phyloP scores from a whole-genome alignment of 345 rosid species.

The Diplotaxis tenuifolia region DNA sequence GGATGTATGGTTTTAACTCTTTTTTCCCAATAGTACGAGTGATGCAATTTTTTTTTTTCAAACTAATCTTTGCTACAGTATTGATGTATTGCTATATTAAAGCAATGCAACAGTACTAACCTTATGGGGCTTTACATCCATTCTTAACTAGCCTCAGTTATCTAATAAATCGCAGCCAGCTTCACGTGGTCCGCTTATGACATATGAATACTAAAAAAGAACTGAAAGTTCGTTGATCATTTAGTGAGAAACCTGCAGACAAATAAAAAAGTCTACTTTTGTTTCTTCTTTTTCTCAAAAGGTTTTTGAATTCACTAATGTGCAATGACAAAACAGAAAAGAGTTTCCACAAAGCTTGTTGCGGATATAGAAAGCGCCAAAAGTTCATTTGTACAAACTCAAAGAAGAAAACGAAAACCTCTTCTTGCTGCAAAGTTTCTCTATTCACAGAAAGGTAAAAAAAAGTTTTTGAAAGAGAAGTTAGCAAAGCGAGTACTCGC shows the following conservation, averaged over 20 bases:
- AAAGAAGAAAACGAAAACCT: slow-evolving; percentile 8
- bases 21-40: neutral
- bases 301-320: slow-evolving; percentile 16
- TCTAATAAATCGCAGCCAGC: neutral
- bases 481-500: slow-evolving; percentile 46
- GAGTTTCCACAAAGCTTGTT: slow-evolving; percentile 26
- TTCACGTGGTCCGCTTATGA: neutral
- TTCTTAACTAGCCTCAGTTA: neutral
- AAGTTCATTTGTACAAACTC: slow-evolving; percentile 24
- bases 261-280: neutral
- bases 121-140: slow-evolving; percentile 5
- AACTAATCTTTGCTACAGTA: neutral
- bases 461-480: neutral
- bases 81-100: neutral
- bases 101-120: neutral
- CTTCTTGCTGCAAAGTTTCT: neutral
- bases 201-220: neutral
- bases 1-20: neutral
- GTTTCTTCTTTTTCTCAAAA: neutral
- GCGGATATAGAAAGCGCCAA: slow-evolving; percentile 32
- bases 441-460: neutral
- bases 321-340: slow-evolving; percentile 13
- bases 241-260: neutral
- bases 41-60: neutral
- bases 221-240: neutral